Conservation (phyloP, 2,329 filamentous ascomycete genomes). For the Hortaea sp. region DNA sequence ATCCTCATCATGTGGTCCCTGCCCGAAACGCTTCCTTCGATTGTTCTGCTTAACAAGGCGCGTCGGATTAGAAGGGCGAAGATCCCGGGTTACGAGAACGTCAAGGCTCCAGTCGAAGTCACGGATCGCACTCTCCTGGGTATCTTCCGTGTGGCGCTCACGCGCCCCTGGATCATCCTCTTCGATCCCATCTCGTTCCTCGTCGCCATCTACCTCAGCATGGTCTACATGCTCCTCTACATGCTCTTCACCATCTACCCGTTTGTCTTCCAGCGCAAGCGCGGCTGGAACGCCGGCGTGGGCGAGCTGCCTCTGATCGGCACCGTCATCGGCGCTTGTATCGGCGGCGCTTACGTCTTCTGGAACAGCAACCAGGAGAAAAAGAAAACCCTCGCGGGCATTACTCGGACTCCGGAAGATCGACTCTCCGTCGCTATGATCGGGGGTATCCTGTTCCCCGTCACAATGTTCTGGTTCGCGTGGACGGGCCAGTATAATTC, state of each 20-base stretch:
- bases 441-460: slow-evolving; percentile 24
- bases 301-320: slow-evolving; percentile 27
- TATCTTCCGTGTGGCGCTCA: slow-evolving; percentile 45
- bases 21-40: slow-evolving; percentile 46
- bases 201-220: slow-evolving; percentile 42
- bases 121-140: slow-evolving; percentile 32
- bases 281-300: slow-evolving; percentile 30
- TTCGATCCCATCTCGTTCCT: slow-evolving; percentile 45
- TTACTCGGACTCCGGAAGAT: slow-evolving; percentile 35
- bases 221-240: slow-evolving; percentile 45
- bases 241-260: slow-evolving; percentile 52
- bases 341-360: slow-evolving; percentile 36
- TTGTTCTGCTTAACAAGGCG: slow-evolving; percentile 45
- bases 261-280: slow-evolving; percentile 36
- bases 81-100: slow-evolving; percentile 43
- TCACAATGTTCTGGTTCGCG: slow-evolving; percentile 27
- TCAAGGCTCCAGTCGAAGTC: slow-evolving; percentile 41
- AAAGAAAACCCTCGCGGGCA: slow-evolving; percentile 30
- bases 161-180: slow-evolving; percentile 44
- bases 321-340: slow-evolving; percentile 37
- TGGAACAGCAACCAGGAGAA: slow-evolving; percentile 30
- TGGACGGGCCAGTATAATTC: slow-evolving; percentile 30
- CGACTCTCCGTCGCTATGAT: slow-evolving; percentile 22
- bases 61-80: slow-evolving; percentile 37
- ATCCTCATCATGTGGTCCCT: slow-evolving; percentile 44